These are phyloP conservation scores for Biscogniauxia mediterranea DNA, from an alignment of 2,329 filamentous ascomycete genomes.

Conservation along the genomic window DNA sequence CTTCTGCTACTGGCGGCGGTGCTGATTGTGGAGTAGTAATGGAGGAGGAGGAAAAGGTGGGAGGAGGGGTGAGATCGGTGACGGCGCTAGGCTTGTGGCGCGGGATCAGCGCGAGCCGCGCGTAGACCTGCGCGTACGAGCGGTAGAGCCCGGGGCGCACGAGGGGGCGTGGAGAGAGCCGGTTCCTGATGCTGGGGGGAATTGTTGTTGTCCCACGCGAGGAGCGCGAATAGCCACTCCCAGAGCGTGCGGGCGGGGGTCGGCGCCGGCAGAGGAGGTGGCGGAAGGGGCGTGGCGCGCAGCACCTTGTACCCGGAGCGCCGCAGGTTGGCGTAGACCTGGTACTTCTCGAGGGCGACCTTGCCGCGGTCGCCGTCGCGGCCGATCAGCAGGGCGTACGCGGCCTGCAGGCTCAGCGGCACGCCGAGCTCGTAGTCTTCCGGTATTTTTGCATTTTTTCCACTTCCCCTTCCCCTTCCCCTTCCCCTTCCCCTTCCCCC, in stretches of 20 bases:
- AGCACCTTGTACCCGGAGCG: conserved; percentile 79
- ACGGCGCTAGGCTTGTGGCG: conserved; percentile 56
- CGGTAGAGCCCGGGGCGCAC: conserved; percentile 64
- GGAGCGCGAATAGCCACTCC: conserved; percentile 53
- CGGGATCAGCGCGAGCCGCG: conserved; percentile 70
- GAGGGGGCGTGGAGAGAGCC: conserved; percentile 44
- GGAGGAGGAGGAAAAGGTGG: too few relatives aligned
- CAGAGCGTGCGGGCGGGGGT: conserved; percentile 37
- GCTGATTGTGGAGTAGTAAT: too few relatives aligned
- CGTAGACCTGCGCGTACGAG: conserved; percentile 70
- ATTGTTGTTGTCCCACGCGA: too few relatives aligned
- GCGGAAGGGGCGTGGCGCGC: conserved; percentile 56
- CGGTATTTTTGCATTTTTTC: conserved; percentile 31
- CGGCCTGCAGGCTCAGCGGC: conserved; percentile 88
- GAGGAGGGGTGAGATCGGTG: conserved; percentile 19
- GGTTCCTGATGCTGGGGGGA: too few relatives aligned
- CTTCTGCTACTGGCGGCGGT: conserved; percentile 16
- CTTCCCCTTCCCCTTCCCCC: conserved; percentile 27
- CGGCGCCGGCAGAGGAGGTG: conserved; percentile 13
- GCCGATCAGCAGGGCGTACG: conserved; percentile 82
- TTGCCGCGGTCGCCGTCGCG: conserved; percentile 60
- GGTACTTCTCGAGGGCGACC: conserved; percentile 73
- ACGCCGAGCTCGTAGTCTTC: conserved; percentile 60
- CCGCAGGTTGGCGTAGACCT: conserved; percentile 83
- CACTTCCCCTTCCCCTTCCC: conserved; percentile 29